Conservation (phyloP, 495 filamentous ascomycete genomes). For the Evansstolkia leycettana region DNA sequence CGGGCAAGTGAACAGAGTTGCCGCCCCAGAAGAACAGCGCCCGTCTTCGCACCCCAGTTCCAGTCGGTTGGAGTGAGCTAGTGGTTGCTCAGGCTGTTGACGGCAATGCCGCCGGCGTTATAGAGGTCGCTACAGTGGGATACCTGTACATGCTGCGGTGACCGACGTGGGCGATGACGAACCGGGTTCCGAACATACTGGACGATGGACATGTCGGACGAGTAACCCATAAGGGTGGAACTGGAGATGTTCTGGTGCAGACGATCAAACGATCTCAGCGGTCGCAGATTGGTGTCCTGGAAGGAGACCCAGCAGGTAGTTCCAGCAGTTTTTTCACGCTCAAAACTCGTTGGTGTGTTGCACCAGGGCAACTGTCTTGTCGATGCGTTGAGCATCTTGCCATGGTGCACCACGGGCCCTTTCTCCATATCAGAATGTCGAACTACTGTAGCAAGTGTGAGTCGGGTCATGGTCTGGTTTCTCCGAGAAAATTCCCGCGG, state of each 20-base stretch:
- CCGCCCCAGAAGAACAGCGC: slow-evolving; percentile 62
- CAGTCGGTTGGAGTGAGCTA: slow-evolving; percentile 54
- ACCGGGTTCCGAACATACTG: slow-evolving; percentile 58
- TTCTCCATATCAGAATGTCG: slow-evolving; percentile 37
- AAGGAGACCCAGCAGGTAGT: slow-evolving; percentile 56
- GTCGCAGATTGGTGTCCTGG: slow-evolving; percentile 50
- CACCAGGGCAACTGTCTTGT: slow-evolving; percentile 64
- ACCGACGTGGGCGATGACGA: slow-evolving; percentile 50
- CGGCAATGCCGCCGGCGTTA: slow-evolving; percentile 51
- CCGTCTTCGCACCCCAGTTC: slow-evolving; percentile 53
- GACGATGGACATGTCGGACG: slow-evolving; percentile 51
- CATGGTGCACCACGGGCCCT: slow-evolving; percentile 43
- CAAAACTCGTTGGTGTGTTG: slow-evolving; percentile 58
- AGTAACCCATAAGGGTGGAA: slow-evolving; percentile 57
- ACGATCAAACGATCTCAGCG: slow-evolving; percentile 53
- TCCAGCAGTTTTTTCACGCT: slow-evolving; percentile 43
- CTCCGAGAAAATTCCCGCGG: too few relatives aligned
- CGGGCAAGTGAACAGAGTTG: slow-evolving; percentile 53
- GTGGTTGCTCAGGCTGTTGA: slow-evolving; percentile 51
- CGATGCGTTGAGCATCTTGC: too few relatives aligned
- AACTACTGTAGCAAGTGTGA: slow-evolving; percentile 46
- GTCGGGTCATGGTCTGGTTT: slow-evolving; percentile 50
- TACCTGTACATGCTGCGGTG: slow-evolving; percentile 57
- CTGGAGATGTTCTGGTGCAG: slow-evolving; percentile 60
- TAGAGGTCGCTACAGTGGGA: slow-evolving; percentile 51